phyloP scores from a whole-genome alignment of 306 rosid species.

The Malus asiatica region DNA sequence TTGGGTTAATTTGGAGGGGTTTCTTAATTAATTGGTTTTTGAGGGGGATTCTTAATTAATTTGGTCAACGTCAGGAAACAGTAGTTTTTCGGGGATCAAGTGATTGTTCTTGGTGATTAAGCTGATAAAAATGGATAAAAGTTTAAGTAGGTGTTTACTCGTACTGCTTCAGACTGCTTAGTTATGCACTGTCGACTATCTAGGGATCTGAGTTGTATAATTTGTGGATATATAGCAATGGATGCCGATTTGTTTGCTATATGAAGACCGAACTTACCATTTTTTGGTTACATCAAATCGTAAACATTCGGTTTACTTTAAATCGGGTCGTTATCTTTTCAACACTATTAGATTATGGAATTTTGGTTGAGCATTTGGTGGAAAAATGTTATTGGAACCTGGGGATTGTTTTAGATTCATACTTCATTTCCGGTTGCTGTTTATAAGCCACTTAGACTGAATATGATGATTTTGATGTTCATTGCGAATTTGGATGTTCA shows the following conservation, averaged over 20 bases:
- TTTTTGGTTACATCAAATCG: neutral
- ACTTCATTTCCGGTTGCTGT: neutral
- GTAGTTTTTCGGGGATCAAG: neutral
- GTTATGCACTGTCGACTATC: neutral
- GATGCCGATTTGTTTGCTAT: neutral
- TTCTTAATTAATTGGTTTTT: neutral
- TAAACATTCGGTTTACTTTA: neutral
- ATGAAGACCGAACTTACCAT: neutral
- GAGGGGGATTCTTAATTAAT: neutral
- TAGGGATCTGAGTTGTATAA: neutral
- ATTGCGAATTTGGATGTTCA: constrained; percentile 1
- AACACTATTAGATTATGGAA: neutral
- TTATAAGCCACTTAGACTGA: neutral
- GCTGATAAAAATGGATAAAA: neutral
- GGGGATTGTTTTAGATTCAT: neutral
- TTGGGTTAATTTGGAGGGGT: neutral
- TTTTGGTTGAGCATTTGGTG: neutral
- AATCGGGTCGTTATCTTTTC: neutral
- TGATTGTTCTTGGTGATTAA: neutral
- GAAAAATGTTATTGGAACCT: neutral
- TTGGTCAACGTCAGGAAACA: neutral
- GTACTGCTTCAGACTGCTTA: neutral
- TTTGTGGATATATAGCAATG: neutral
- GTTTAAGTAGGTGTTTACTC: neutral
- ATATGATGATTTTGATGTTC: neutral